Base-by-base conservation (phyloP, 2,329 filamentous ascomycete species). In the Neurospora sp. region DNA sequence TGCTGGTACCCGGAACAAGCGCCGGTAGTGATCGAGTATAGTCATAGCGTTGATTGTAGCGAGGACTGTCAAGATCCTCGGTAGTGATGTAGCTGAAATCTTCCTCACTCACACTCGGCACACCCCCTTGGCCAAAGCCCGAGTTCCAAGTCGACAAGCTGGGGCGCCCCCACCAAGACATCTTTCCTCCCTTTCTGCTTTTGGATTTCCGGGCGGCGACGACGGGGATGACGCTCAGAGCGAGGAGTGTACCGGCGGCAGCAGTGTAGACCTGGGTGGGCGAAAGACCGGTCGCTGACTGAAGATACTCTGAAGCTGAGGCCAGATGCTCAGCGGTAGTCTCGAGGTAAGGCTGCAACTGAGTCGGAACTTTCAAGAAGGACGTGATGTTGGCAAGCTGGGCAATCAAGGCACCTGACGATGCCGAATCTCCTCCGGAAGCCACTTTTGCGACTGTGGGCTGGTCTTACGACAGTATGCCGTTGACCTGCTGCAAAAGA, bases 11-110 rank as follows among this genome's bases (percentile, higher is more conserved):
- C 52, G 28, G 52, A 62, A 62, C 52, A 28, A 28, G 28, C 17
- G 68, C 81, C 73, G 78, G 77, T 2, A 79, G 73, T 3, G 74
- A 75, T 23, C 67, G 67, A 38, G 28, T 43, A 38, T 58, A 62
- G 52, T 68, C 67, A 36, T 62, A 62, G 15, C 52, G 52, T 33
- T 36, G 52, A 62, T 15, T 62, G 52, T 62, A 62, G 1, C 52
- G 52, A 62, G 52, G 52, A 62, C 82, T 79, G 71, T 87, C 84
- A 46, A 93, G 79, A 76, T 94, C 91, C 76, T 92, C 88, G 38
- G 89, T 89, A n/a, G 91, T 93, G 77, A 94, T 93, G 82, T 95
- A 94, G 78, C 88, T 90, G 79, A 89, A 95, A 81, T 94, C 91
- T 40, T 90, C 87, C 74, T 93, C 90, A 75, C 88, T 91, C 71